phyloP scores from a whole-genome alignment of 352 stramenopile genomes.

The Lagenidium giganteum region DNA sequence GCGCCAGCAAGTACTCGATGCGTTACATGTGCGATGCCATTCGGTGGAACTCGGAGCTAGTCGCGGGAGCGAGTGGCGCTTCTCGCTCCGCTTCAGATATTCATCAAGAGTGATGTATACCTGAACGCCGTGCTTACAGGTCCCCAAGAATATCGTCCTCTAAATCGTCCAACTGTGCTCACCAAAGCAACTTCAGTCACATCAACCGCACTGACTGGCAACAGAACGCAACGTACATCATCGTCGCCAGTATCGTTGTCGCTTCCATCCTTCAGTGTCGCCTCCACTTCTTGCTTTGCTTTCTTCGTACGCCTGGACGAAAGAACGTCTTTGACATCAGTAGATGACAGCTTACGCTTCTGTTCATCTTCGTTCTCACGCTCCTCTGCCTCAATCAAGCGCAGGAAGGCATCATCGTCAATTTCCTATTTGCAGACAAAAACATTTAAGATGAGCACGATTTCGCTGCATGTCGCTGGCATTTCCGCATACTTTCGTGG shows the following conservation, averaged over 20 bases:
- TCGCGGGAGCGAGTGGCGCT: too few species aligned
- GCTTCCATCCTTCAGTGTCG: too few species aligned
- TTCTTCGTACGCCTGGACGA: neutral
- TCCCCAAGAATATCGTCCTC: constrained; percentile 59
- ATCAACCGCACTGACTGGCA: neutral
- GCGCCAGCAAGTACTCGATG: too few species aligned
- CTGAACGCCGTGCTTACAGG: too few species aligned
- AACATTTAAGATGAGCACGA: neutral
- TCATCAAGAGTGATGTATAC: too few species aligned
- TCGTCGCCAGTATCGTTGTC: constrained; percentile 32
- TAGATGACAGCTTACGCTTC: constrained; percentile 54
- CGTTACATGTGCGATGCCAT: too few species aligned
- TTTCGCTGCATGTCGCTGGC: too few species aligned
- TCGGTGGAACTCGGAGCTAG: too few species aligned
- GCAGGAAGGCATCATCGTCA: constrained; percentile 52
- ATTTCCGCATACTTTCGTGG: too few species aligned
- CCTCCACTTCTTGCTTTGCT: constrained; percentile 1
- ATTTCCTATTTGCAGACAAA: constrained; percentile 34
- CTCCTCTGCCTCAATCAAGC: constrained; percentile 59
- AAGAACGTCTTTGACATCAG: constrained; percentile 43
- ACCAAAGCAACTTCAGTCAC: neutral
- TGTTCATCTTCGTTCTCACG: constrained; percentile 36
- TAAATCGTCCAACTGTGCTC: constrained; percentile 53
- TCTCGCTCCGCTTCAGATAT: too few species aligned
- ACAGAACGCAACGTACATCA: constrained; percentile 6